Base-by-base conservation (phyloP, 2,329 filamentous ascomycete species). In the Colletotrichum zoysiae region DNA sequence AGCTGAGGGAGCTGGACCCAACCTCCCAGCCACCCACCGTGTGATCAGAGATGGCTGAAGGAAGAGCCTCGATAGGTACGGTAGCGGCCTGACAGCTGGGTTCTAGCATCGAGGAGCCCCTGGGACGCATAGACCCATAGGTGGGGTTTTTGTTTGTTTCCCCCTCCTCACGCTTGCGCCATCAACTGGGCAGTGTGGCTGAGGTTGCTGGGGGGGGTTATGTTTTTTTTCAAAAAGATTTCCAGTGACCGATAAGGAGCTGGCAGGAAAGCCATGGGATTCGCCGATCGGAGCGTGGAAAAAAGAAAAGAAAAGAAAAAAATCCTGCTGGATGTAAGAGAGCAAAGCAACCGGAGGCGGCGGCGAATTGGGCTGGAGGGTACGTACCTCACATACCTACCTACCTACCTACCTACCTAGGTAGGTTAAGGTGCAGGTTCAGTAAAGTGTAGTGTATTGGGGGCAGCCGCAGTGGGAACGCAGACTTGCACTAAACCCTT, bases 11-110 rank as follows among this genome's bases (percentile, higher is more conserved):
- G 35, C 44, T 44, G 46, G 35, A n/a, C 26, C 57, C 40, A 35
- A 20, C 57, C 40, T 67, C 68, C 67, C 67, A 70, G 16, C 46
- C 44, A 46, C 63, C 67, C 68, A 70, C 68, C 64, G 20, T 11
- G 42, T 42, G 50, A 42, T 20, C 40, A 61, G 20, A 35, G 30
- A 26, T 23, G 35, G 23, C 38, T 44, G 38, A 20, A 53, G 30
- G 12, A 14, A 23, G 59, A 62, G 46, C 61, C 30, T 38, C 35
- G 35, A 55, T 51, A n/a, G 33, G 30, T 5, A 30, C 6, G 20
- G 30, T 30, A 26, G n/a, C 5, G 20, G 35, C 46, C 18, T 59
- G 53, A 53, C 62, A 70, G 56, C 67, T 60, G 62, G 46, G 62
- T 48, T 64, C 40, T 40, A 3, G 48, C 30, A 40, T 44, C 30